Conservation (phyloP, 495 filamentous ascomycete species). For the Neurospora africana region DNA sequence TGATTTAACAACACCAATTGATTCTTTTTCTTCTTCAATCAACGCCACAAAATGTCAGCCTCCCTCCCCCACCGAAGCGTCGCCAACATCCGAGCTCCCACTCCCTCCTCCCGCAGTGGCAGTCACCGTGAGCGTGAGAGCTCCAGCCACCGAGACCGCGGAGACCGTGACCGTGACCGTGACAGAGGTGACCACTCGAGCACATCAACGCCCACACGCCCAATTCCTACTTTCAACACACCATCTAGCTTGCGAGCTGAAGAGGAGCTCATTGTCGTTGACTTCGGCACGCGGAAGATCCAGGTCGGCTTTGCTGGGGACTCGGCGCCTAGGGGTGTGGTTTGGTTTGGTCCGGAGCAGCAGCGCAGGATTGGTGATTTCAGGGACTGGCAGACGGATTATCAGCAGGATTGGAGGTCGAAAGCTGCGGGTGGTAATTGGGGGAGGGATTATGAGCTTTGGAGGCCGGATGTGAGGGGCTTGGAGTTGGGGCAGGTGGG, state of each 20-base stretch:
- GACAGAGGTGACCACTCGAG: conserved; percentile 17
- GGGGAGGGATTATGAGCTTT: conserved; percentile 69
- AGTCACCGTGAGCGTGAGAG: conserved; percentile 10
- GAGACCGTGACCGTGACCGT: neutral
- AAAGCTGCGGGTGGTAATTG: conserved; percentile 42
- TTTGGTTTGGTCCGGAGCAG: conserved; percentile 59
- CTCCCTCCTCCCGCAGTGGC: conserved; percentile 10
- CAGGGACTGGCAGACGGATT: conserved; percentile 52
- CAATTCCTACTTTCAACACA: conserved; percentile 55
- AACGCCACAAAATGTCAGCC: conserved; percentile 7
- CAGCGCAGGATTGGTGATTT: conserved; percentile 78
- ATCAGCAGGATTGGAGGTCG: conserved; percentile 35
- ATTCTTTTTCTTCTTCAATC: neutral
- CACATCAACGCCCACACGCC: conserved; percentile 52
- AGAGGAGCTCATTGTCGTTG: conserved; percentile 74
- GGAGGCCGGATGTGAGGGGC: conserved; percentile 61
- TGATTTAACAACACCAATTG: neutral
- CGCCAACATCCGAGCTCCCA: conserved; percentile 38
- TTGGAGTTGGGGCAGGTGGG: conserved; percentile 69
- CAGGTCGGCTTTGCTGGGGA: conserved; percentile 82
- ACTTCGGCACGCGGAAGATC: conserved; percentile 70
- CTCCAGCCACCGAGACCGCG: conserved; percentile 1
- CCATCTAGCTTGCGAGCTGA: conserved; percentile 66
- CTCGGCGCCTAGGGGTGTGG: conserved; percentile 55
- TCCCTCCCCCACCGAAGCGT: conserved; percentile 39